Evolutionary conservation across 305 asterid genomes (phyloP), one percentile per base, ranked within the genome.

Genomic region (Fraxinus paxiana): DNA sequence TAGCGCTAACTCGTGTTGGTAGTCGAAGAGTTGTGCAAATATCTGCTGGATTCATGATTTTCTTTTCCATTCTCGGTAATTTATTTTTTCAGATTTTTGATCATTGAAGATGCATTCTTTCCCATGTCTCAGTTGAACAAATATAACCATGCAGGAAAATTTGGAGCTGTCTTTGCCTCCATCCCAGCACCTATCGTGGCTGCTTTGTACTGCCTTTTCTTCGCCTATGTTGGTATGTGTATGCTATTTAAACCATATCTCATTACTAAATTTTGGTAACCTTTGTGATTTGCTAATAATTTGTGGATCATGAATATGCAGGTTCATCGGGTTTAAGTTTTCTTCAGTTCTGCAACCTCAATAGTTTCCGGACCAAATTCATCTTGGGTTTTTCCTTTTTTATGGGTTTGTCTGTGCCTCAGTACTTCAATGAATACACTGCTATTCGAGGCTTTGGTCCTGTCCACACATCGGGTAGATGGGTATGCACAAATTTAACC

Each of bases 101-200:
- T 43, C 54, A 43, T 43, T 41, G 48, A 41, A 41, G 48, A 41
- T 41, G 48, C 48, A 41, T 2, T 3, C 3, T 54, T 54, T 17
- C 65, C 65, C 65, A 6, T 5, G 26, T 54, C 8, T 54, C 6
- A 54, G 18, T 54, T n/a, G 65, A 54, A 15, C 8, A 17, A 54
- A 54, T 54, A 17, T 15, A 5, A 31, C 41, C 12, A 56, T 83
- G 79, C 90, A 87, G 90, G 90, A 54, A 87, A 87, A 84, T 87
- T 87, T 72, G 90, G 90, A 80, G 90, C 90, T 5, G 87, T 87
- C 75, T 87, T 87, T 82, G 90, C 90, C 80, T 87, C 90, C 76
- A 87, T 87, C 73, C 90, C 90, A 18, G 87, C 88, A 24, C 90
- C 90, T 15, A 87, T 87, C 17, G 84, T 87, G 18, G 90, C 86